Conservation (phyloP, 2,329 filamentous ascomycete species). For the Rhynchosporium secalis region DNA sequence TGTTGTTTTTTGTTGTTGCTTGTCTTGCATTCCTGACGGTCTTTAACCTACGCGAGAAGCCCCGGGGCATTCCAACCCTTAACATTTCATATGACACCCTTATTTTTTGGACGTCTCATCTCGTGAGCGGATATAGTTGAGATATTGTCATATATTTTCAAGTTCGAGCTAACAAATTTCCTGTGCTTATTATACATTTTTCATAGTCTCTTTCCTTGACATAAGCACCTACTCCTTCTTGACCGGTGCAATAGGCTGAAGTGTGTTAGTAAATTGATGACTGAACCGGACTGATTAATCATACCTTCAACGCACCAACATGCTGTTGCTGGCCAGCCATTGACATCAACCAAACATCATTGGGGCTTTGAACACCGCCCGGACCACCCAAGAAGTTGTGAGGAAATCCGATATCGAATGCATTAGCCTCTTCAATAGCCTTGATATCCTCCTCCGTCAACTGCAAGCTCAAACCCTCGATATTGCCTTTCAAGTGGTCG, state of each 20-base stretch:
- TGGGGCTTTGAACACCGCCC: slow-evolving; percentile 41
- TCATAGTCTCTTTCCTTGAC: neutral
- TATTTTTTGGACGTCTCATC: no score
- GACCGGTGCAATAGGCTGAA: slow-evolving; percentile 19
- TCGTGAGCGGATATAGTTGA: no score
- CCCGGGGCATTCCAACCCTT: no score
- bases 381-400: slow-evolving; percentile 55
- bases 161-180: neutral
- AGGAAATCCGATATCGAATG: slow-evolving; percentile 69
- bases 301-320: slow-evolving; percentile 42
- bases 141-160: neutral
- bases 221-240: slow-evolving; percentile 15
- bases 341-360: slow-evolving; percentile 35
- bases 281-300: neutral
- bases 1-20: neutral
- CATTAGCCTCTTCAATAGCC: slow-evolving; percentile 61
- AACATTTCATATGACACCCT: no score
- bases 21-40: neutral
- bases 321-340: slow-evolving; percentile 54
- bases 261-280: slow-evolving; percentile 6
- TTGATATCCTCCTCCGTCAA: slow-evolving; percentile 63
- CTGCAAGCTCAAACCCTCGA: slow-evolving; percentile 63
- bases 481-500: slow-evolving; percentile 68
- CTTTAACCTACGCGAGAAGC: no score
- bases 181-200: neutral